phyloP scores from a whole-genome alignment of 2,329 filamentous ascomycete species.

The Aspergillus persii region DNA sequence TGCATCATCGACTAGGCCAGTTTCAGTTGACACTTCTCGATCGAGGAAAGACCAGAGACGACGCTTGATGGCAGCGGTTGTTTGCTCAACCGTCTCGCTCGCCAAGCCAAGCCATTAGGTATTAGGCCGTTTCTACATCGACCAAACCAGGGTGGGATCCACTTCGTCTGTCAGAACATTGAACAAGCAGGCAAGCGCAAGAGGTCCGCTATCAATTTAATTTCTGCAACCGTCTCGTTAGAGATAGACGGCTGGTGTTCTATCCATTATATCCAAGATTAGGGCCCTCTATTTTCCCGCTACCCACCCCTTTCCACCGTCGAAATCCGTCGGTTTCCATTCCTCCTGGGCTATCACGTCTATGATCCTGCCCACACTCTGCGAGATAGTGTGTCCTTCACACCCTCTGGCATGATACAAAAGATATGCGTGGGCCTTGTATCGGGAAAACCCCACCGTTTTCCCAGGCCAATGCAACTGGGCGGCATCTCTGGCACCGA shows the following conservation, averaged over 20 bases:
- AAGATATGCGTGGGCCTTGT: conserved; percentile 40
- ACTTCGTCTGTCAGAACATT: not conserved
- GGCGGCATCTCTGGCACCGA: conserved; percentile 42
- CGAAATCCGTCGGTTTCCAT: conserved; percentile 36
- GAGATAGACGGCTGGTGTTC: not conserved
- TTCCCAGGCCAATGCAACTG: conserved; percentile 22
- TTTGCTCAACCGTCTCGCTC: not conserved
- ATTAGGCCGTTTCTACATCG: not conserved
- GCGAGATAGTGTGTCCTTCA: conserved; percentile 29
- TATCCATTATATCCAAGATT: not conserved
- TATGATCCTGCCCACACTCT: conserved; percentile 43
- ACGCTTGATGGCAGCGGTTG: not conserved
- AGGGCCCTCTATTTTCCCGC: not conserved
- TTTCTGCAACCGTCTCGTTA: not conserved
- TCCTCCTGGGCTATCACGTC: conserved; percentile 35
- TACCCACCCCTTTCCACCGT: not conserved
- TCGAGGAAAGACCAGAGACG: not conserved
- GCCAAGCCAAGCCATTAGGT: not conserved
- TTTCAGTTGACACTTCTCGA: not conserved
- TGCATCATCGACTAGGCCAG: not conserved
- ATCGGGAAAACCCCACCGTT: conserved; percentile 37
- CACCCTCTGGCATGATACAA: conserved; percentile 41
- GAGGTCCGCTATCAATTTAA: not conserved
- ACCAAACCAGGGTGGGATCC: not conserved
- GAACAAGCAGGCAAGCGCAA: not conserved